Conservation (phyloP, 768 basidiomycete genomes). For the Podaxis sp. region DNA sequence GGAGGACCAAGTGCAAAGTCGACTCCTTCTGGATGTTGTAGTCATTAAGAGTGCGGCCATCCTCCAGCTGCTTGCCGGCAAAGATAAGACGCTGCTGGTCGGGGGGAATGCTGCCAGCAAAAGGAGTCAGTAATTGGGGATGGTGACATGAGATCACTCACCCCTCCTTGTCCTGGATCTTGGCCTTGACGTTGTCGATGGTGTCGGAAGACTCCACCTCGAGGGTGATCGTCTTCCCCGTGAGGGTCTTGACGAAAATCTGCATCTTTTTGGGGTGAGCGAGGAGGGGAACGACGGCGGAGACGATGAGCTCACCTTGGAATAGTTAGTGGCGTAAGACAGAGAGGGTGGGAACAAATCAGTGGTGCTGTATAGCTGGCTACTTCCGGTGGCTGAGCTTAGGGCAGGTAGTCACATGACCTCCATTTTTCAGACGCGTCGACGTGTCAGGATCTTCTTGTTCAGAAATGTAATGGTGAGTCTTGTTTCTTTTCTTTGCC, state of each 20-base stretch:
- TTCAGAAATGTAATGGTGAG: constrained; percentile 11
- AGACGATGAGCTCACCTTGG: constrained; percentile 31
- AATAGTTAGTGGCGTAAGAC: constrained; percentile 22
- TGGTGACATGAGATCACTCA: constrained; percentile 23
- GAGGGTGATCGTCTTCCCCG: constrained; percentile 97
- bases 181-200: constrained; percentile 92
- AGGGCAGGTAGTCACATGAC: constrained; percentile 35
- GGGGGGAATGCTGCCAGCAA: constrained; percentile 70
- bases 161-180: constrained; percentile 63
- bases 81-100: constrained; percentile 96
- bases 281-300: constrained; percentile 15
- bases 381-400: constrained; percentile 37
- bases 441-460: constrained; percentile 16
- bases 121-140: constrained; percentile 6
- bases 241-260: constrained; percentile 77
- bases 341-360: constrained; percentile 27
- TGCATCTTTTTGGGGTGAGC: constrained; percentile 38
- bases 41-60: constrained; percentile 93
- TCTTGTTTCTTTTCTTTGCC: constrained; percentile 4
- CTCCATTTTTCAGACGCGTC: constrained; percentile 9
- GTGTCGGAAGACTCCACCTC: constrained; percentile 98
- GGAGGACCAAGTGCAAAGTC: constrained; percentile 95
- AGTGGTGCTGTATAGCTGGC: constrained; percentile 27
- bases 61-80: constrained; percentile 98
- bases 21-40: constrained; percentile 99